Conservation (phyloP, 2,329 filamentous ascomycete species). For the Ophiostoma pallidulum region DNA sequence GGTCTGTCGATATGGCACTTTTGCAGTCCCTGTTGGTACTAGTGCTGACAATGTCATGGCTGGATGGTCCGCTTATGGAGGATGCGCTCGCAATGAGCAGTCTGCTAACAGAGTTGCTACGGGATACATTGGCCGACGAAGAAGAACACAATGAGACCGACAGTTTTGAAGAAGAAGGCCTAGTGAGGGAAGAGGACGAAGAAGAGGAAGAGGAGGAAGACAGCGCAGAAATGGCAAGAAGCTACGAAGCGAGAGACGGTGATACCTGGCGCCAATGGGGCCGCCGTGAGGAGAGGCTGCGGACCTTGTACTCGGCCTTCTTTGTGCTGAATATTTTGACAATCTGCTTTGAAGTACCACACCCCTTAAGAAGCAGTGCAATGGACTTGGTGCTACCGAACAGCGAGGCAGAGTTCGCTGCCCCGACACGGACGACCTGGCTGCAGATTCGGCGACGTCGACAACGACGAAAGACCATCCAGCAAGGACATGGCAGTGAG, state of each 20-base stretch:
- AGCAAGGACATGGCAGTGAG: no score
- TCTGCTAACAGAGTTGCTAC: not conserved
- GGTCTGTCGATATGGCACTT: no score
- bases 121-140: no score
- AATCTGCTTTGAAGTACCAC: constrained; percentile 4
- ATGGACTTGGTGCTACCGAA: not conserved
- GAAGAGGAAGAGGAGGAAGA: no score
- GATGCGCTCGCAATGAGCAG: constrained; percentile 5
- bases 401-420: constrained; percentile 1
- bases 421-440: not conserved
- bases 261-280: no score
- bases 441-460: not conserved
- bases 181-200: no score
- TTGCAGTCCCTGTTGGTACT: no score
- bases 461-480: no score
- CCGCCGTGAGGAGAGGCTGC: not conserved
- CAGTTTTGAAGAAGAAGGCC: no score
- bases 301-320: constrained; percentile 4
- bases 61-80: not conserved
- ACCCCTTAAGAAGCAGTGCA: not conserved
- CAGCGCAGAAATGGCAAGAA: no score
- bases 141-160: no score
- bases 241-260: no score
- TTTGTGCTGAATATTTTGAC: not conserved
- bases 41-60: not conserved